Evolutionary conservation across 257 asterid species (phyloP).

Genomic region (Solanum piurae): DNA sequence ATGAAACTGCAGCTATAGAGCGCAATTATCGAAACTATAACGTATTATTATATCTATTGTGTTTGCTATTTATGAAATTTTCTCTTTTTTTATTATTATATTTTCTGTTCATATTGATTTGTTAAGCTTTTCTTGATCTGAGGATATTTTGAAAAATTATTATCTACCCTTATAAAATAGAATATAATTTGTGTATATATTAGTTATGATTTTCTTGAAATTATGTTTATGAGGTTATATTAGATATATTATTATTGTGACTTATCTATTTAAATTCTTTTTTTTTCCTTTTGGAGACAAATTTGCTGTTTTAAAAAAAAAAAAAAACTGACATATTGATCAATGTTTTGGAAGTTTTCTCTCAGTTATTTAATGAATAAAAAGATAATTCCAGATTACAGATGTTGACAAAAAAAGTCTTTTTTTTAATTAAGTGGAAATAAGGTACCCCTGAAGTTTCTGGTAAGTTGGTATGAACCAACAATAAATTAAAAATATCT

Average conservation of each 20-base stretch:
- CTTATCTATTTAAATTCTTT: background rate
- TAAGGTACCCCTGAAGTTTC: background rate
- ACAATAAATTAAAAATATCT: slow-evolving; percentile 12
- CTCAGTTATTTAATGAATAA: background rate
- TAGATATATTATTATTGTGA: background rate
- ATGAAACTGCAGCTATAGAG: accelerated
- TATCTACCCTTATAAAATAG: background rate
- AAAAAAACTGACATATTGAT: background rate
- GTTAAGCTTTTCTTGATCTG: background rate
- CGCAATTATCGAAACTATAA: too few species aligned
- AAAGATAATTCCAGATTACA: background rate
- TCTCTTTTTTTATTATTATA: background rate
- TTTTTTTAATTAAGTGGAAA: background rate
- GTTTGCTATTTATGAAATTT: too few species aligned
- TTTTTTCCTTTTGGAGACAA: background rate
- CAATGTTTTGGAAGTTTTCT: background rate
- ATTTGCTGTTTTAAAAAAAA: background rate
- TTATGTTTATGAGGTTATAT: background rate
- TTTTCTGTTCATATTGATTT: background rate
- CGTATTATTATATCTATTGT: too few species aligned
- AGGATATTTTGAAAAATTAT: background rate
- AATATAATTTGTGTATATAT: background rate
- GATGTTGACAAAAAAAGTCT: background rate
- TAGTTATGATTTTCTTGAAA: background rate
- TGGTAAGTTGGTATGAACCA: slow-evolving; percentile 2